Base-by-base conservation (phyloP, 208 protist genomes). In the Wallacemonas sp. region DNA sequence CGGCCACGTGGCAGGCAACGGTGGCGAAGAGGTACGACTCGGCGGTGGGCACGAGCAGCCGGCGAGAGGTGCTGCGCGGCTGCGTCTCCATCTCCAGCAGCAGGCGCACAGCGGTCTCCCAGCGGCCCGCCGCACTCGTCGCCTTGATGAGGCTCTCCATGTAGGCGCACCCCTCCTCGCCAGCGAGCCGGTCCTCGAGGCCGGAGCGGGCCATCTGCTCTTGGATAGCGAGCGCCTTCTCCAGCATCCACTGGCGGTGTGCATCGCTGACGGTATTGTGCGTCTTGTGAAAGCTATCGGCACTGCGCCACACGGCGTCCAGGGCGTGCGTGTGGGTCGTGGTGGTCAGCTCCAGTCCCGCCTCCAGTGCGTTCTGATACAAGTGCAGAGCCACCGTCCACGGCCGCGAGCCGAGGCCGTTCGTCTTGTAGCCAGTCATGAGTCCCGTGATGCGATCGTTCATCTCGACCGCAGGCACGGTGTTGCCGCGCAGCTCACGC, bases 281-380 rank as follows among this genome's bases (percentile, higher is more conserved):
- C 11, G 61, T 44, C 44, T 74, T 74, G 49, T 86, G 84, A 54
- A 91, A 95, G 2, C 12, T 67, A 36, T 92, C 86, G 0, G 61
- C 81, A 41, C 86, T 75, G 32, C 89, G 84, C 87, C 89, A 95
- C n/a, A 95, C 64, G 0, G 89, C 89, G 42, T 93, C 86, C 20
- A 95, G 63, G 11, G 89, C 89, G 44, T 81, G 73, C 2, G 86
- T 76, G 72, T 95, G 85, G 1, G 85, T 85, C 29, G 76, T 75
- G 18, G 91, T 49, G 0, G 70, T 85, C 2, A 75, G 65, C 1
- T 86, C 79, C 61, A 92, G 87, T 11, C 85, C 89, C 10, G 80
- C 83, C 11, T 14, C 11, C 18, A 76, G 38, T 16, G 77, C 66
- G 18, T 57, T 0, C 20, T 78, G 55, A 77, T 95, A 95, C 32